Percentiles rank a stretch among this genome's conserved stretches.
Evolutionary conservation across 2,329 filamentous ascomycete species (phyloP).

Genomic region (Cordyceps farinosa): DNA sequence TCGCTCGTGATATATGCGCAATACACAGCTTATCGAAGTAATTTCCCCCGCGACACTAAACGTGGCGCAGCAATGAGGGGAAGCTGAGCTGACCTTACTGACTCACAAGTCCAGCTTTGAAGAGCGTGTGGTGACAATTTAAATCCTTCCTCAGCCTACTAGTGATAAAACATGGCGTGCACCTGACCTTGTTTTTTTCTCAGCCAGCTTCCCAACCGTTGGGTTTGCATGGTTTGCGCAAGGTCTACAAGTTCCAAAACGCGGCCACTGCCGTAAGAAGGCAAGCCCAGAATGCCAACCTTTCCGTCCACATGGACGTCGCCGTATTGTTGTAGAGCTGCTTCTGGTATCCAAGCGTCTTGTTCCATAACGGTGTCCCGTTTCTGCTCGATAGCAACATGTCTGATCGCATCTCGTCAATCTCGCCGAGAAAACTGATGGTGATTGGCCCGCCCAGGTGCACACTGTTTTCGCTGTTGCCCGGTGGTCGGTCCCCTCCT

Average conservation of each 20-base stretch:
- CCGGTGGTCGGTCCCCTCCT: background rate
- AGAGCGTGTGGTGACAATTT: background rate
- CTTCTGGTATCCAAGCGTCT: background rate
- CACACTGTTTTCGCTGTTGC: background rate
- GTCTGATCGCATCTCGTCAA: constrained; percentile 11
- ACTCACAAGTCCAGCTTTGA: background rate
- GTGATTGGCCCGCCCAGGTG: constrained; percentile 10
- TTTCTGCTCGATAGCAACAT: background rate
- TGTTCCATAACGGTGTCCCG: constrained; percentile 2
- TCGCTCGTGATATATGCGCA: background rate
- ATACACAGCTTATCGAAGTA: background rate
- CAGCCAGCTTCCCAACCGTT: background rate
- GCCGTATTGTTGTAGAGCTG: background rate
- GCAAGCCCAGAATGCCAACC: background rate
- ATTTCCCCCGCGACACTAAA: background rate
- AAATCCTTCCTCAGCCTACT: background rate
- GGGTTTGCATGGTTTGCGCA: background rate
- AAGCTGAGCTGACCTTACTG: background rate
- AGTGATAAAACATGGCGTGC: too few relatives aligned
- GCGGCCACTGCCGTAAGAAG: background rate
- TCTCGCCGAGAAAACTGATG: constrained; percentile 6
- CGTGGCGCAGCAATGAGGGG: constrained; percentile 7
- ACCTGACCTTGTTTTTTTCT: background rate
- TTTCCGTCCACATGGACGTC: background rate
- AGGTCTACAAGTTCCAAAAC: background rate